Percentiles rank a stretch among this genome's conserved stretches.
These are phyloP conservation scores for Hypoxylon perforatum DNA, from an alignment of 495 filamentous ascomycete genomes.

Conservation along the genomic window DNA sequence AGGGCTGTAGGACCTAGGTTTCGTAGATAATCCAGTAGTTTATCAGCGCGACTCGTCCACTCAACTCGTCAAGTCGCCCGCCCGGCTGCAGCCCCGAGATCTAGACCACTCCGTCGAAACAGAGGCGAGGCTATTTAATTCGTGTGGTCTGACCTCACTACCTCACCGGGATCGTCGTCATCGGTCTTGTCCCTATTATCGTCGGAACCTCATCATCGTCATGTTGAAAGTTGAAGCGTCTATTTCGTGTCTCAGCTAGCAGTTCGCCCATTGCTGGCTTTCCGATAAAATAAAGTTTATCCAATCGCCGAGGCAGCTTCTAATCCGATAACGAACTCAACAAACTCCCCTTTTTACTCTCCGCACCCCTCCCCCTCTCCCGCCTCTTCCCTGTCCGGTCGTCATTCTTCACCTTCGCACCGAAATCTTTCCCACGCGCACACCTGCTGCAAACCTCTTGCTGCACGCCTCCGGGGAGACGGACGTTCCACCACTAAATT, in stretches of 20 bases:
- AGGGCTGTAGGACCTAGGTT: background rate
- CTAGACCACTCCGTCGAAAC: constrained; percentile 23
- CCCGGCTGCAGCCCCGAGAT: constrained; percentile 12
- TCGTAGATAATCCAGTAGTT: constrained; percentile 15
- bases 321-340: constrained; percentile 37
- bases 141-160: constrained; percentile 19
- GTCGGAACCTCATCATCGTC: constrained; percentile 1
- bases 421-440: constrained; percentile 31
- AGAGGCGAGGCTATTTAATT: constrained; percentile 37
- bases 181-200: constrained; percentile 12
- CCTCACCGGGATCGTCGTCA: constrained; percentile 5
- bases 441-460: constrained; percentile 34
- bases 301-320: constrained; percentile 29
- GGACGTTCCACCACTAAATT: constrained; percentile 39
- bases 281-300: constrained; percentile 5
- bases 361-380: constrained; percentile 34
- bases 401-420: constrained; percentile 17
- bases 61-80: background rate
- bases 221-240: constrained; percentile 18
- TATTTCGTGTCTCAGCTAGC: constrained; percentile 27
- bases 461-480: constrained; percentile 32
- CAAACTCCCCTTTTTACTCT: constrained; percentile 37
- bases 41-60: constrained; percentile 18
- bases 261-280: constrained; percentile 5
- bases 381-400: background rate